A percentile compares a stretch with the other conserved stretches of the same genome.
phyloP scores from a whole-genome alignment of 1,284 basidiomycete species.

The Austroboletus olivaceoglutinosus region DNA sequence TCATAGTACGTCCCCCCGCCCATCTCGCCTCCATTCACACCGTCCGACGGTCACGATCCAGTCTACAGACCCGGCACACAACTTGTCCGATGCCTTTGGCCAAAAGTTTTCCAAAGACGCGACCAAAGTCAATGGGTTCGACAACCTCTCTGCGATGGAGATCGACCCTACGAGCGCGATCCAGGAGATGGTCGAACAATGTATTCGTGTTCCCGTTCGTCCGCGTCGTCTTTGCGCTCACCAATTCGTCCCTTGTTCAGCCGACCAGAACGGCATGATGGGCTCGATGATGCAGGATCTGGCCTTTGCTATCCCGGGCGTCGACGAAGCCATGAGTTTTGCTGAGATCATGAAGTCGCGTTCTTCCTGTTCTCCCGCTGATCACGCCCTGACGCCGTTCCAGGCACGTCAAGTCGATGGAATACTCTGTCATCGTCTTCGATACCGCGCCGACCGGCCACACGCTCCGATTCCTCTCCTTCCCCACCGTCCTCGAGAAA shows the following conservation, averaged over 20 bases:
- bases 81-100: constrained; percentile 97
- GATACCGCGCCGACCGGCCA: constrained; percentile 99
- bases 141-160: constrained; percentile 98
- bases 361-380: background rate
- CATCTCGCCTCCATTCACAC: background rate
- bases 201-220: constrained; percentile 44
- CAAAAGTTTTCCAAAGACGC: constrained; percentile 99
- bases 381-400: constrained; percentile 4
- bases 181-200: constrained; percentile 99
- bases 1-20: constrained; percentile 63
- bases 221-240: constrained; percentile 1
- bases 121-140: constrained; percentile 97
- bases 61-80: constrained; percentile 99
- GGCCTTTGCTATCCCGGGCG: constrained; percentile 98
- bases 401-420: constrained; percentile 99
- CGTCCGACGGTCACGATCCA: constrained; percentile 33
- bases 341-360: constrained; percentile 99
- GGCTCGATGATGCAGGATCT: constrained; percentile 99
- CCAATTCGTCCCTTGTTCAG: constrained; percentile 38
- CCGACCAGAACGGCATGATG: constrained; percentile 94
- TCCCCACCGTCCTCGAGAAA: constrained; percentile 97
- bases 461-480: constrained; percentile 96
- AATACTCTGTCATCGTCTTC: constrained; percentile 98
- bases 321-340: constrained; percentile 99
- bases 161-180: constrained; percentile 97